Evolutionary conservation across 2,329 filamentous ascomycete genomes (phyloP).

Genomic region (Epichloe scottii): DNA sequence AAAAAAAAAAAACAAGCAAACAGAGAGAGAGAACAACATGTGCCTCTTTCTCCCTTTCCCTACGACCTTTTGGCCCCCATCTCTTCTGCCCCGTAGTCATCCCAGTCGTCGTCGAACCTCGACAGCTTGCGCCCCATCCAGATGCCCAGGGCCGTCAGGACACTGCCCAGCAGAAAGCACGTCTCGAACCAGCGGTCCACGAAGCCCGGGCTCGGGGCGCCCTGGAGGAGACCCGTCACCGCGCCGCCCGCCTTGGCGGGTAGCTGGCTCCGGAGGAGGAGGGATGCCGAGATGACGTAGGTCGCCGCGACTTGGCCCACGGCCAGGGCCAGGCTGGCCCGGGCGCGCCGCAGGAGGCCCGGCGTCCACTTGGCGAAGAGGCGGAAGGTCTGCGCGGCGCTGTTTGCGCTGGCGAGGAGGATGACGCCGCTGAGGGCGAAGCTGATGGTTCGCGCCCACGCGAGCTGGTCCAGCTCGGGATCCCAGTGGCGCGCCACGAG

Average conservation of each 20-base stretch:
- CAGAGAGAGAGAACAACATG: not conserved
- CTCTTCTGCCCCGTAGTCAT: constrained; percentile 52
- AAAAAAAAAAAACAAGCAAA: not conserved
- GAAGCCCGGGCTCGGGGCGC: constrained; percentile 50
- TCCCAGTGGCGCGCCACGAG: constrained; percentile 76
- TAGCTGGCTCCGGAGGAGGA: constrained; percentile 67
- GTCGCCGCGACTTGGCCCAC: constrained; percentile 72
- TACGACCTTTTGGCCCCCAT: constrained; percentile 55
- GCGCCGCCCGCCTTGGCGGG: constrained; percentile 65
- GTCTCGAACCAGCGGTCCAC: constrained; percentile 74
- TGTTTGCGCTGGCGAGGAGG: constrained; percentile 68
- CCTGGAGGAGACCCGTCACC: constrained; percentile 65
- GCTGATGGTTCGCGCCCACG: constrained; percentile 76
- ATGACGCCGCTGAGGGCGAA: constrained; percentile 76
- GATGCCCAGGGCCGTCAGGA: constrained; percentile 55
- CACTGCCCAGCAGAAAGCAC: constrained; percentile 64
- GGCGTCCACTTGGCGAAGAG: constrained; percentile 68
- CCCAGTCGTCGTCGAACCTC: constrained; percentile 41
- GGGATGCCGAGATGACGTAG: constrained; percentile 70
- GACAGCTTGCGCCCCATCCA: constrained; percentile 55
- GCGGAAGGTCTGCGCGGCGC: constrained; percentile 73
- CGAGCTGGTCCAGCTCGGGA: constrained; percentile 65
- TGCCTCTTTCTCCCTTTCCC: not conserved
- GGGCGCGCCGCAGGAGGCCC: constrained; percentile 56
- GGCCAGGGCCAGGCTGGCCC: constrained; percentile 66